phyloP scores from a whole-genome alignment of 176 grass and related monocot genomes.

The Bothriochloa decipiens region DNA sequence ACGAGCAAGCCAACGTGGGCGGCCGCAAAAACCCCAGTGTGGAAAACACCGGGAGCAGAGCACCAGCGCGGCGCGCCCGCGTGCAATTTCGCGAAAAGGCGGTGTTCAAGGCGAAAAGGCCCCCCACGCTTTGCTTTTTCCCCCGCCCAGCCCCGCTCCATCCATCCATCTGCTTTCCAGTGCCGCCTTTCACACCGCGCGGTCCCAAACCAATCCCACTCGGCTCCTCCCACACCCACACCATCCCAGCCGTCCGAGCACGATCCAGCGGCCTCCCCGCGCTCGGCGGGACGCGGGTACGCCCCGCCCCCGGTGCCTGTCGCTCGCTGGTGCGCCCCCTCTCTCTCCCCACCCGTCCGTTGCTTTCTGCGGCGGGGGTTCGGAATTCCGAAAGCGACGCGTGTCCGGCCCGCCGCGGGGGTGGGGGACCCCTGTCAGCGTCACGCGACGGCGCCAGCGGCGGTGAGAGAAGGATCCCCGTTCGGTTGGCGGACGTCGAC shows the following conservation, averaged over 20 bases:
- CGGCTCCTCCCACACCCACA: background rate
- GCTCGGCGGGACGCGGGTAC: background rate
- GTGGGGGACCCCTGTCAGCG: background rate
- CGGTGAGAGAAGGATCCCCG: background rate
- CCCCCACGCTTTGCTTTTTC: background rate
- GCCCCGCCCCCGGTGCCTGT: background rate
- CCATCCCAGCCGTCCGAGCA: background rate
- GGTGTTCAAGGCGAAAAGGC: constrained; percentile 15
- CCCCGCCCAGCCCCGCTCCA: background rate
- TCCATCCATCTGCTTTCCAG: constrained; percentile 9
- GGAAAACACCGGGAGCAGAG: background rate
- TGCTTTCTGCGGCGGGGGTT: constrained; percentile 38
- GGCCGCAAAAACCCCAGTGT: background rate
- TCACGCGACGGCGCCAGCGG: background rate
- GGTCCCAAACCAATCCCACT: background rate
- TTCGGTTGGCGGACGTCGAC: background rate
- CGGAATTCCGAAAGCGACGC: constrained; percentile 33
- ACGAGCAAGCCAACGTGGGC: background rate
- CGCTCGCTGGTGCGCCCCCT: background rate
- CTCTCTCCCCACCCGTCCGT: background rate
- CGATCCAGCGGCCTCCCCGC: background rate
- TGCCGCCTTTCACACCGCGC: background rate
- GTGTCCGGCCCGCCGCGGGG: background rate
- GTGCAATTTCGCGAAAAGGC: constrained; percentile 32
- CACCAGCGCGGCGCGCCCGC: background rate